phyloP scores from a whole-genome alignment of 1,139 yeast species.

The Candida sanyaensis region DNA sequence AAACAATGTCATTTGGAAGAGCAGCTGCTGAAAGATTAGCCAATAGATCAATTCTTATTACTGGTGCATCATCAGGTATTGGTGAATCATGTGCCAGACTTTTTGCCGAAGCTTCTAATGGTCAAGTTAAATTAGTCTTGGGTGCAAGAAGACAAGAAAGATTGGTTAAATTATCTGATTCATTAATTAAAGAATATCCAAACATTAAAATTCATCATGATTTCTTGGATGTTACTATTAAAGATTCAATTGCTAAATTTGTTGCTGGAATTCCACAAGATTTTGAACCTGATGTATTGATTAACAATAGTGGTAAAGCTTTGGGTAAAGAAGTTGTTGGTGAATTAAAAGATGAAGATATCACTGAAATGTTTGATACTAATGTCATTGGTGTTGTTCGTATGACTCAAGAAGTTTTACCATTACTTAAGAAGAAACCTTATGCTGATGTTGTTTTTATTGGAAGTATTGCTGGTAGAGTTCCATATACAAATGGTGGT shows the following conservation, averaged over 20 bases:
- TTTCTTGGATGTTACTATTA: conserved; percentile 61
- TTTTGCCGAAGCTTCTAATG: conserved; percentile 68
- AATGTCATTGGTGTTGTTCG: conserved; percentile 74
- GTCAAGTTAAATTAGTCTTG: conserved; percentile 62
- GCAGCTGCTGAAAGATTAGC: conserved; percentile 47
- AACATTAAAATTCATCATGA: conserved; percentile 48
- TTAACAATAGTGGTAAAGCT: conserved; percentile 86
- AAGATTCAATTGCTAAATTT: conserved; percentile 52
- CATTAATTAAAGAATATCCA: conserved; percentile 48
- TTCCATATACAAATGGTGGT: conserved; percentile 53
- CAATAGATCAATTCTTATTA: conserved; percentile 36
- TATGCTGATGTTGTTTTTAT: conserved; percentile 50
- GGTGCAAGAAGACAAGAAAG: conserved; percentile 70
- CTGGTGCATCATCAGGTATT: conserved; percentile 50
- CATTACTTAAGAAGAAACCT: conserved; percentile 57
- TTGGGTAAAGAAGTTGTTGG: conserved; percentile 70
- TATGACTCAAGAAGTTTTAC: conserved; percentile 66
- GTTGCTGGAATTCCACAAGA: conserved; percentile 52
- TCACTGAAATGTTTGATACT: conserved; percentile 67
- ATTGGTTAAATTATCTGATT: conserved; percentile 46
- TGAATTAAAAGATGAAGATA: conserved; percentile 50
- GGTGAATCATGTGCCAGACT: conserved; percentile 79
- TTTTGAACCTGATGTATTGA: conserved; percentile 63
- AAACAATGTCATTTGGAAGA: conserved; percentile 41
- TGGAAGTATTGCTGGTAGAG: conserved; percentile 55